Evolutionary conservation across 2,329 filamentous ascomycete species (phyloP), one percentile per base, ranked within the genome.

Genomic region (Botrytis hyacinthi): DNA sequence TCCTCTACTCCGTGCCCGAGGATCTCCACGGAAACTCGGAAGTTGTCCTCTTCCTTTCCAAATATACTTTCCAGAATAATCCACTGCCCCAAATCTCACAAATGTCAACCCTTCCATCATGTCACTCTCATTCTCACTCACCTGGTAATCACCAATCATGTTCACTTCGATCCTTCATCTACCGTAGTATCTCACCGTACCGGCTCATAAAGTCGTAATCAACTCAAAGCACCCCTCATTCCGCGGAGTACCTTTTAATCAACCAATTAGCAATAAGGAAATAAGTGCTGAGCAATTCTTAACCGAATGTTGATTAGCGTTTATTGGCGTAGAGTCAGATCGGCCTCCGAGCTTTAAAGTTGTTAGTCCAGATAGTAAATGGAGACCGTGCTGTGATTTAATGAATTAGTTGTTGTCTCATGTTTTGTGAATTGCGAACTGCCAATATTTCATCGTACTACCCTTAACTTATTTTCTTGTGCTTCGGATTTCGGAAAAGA

Each of bases 291-390:
- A 68, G 66, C 26, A 68, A 57, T 68, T 37, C 4, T 57, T n/a
- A 37, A 29, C 26, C 66, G 22, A 57, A 68, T 42, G 10, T 14
- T 14, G 66, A 20, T 42, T 68, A 68, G 66, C 35, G 66, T 22
- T 5, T 8, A 1, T 20, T 54, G 46, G 22, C 26, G 22, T 7
- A 48, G 46, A 61, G 35, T 61, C 18, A 57, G 26, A 22, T 68
- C 66, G 66, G 35, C 18, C 66, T 57, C 66, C 66, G 66, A 57
- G 32, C 32, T n/a, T 54, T 40, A 67, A 67, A 67, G 46, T 54
- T 67, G 46, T 22, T 44, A 46, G 40, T n/a, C 61, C 42, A 61
- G 29, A 26, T 57, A 57, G n/a, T 29, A 18, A 29, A 57, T 57
- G n/a, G n/a, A 57, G 40, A 16, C n/a, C 44, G 26, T 42, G 26